These are phyloP conservation scores for Agaricus sinodeliciosus DNA, from an alignment of 768 basidiomycete species.

Conservation along the genomic window DNA sequence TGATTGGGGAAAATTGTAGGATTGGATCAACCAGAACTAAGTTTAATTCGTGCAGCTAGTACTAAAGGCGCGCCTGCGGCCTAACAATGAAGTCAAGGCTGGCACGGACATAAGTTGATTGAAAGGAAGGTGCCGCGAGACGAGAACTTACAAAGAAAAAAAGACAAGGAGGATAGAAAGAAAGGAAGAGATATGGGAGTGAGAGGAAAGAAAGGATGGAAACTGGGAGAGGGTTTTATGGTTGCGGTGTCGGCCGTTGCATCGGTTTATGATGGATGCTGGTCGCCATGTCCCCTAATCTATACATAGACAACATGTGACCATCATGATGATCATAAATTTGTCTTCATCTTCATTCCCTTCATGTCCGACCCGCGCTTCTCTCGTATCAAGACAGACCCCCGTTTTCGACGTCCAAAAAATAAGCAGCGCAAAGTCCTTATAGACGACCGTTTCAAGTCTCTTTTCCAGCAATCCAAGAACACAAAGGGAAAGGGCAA, in stretches of 20 bases:
- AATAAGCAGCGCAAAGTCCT: conserved; percentile 77
- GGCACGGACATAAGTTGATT: conserved; percentile 17
- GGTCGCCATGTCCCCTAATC: conserved; percentile 15
- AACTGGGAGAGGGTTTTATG: conserved; percentile 8
- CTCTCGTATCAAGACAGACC: conserved; percentile 80
- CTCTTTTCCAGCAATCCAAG: conserved; percentile 51
- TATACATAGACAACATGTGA: conserved; percentile 6
- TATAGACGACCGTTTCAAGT: conserved; percentile 89
- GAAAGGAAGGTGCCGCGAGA: background rate
- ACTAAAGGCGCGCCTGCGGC: conserved; percentile 29
- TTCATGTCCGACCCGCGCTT: conserved; percentile 83
- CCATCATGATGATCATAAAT: background rate
- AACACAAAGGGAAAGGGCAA: conserved; percentile 28
- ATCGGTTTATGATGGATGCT: conserved; percentile 7
- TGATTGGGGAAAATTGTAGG: conserved; percentile 13
- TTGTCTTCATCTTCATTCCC: background rate
- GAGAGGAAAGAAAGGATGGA: conserved; percentile 9
- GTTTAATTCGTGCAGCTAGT: conserved; percentile 15
- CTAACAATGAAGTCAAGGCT: conserved; percentile 16
- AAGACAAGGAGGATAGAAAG: conserved; percentile 15
- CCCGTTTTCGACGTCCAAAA: conserved; percentile 83
- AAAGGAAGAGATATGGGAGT: conserved; percentile 11
- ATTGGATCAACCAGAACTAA: conserved; percentile 12
- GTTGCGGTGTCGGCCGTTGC: conserved; percentile 10
- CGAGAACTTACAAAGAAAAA: conserved; percentile 9